These are phyloP conservation scores for Lathyrus oleraceus DNA, from an alignment of 306 rosid genomes.

Conservation along the genomic window DNA sequence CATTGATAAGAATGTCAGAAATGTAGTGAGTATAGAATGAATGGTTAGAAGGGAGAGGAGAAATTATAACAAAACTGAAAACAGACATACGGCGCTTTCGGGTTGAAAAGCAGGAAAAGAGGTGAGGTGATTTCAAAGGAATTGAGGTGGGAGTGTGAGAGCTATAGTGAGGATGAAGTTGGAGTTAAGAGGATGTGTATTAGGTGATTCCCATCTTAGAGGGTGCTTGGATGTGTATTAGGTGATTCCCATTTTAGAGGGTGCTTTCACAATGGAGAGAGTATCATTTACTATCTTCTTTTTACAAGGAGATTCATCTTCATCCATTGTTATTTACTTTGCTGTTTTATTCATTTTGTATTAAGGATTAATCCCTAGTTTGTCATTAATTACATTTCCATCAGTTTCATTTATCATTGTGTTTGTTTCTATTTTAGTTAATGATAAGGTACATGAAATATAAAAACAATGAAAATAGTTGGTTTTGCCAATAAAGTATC, in stretches of 20 bases:
- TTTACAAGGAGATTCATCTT: not conserved
- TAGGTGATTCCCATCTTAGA: not conserved
- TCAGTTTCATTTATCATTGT: not conserved
- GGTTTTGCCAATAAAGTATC: not conserved
- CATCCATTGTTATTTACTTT: not conserved
- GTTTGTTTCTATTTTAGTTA: not conserved
- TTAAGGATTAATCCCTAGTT: not conserved
- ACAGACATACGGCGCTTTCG: not conserved
- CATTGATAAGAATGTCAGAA: not conserved
- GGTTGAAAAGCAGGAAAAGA: not conserved
- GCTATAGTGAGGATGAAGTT: not conserved
- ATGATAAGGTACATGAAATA: not conserved
- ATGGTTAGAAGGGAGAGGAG: not conserved
- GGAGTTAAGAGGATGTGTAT: not conserved
- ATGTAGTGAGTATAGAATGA: not conserved
- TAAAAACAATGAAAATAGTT: conserved; percentile 1
- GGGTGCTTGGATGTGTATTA: not conserved
- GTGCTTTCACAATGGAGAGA: not conserved
- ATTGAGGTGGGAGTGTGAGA: not conserved
- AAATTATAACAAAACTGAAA: not conserved
- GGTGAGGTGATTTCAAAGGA: not conserved
- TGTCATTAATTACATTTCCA: not conserved
- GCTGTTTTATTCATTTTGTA: not conserved
- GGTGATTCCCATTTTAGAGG: not conserved
- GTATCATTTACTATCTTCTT: not conserved